Base-by-base conservation (phyloP, 2,329 filamentous ascomycete genomes). In the Cladosporium halotolerans region DNA sequence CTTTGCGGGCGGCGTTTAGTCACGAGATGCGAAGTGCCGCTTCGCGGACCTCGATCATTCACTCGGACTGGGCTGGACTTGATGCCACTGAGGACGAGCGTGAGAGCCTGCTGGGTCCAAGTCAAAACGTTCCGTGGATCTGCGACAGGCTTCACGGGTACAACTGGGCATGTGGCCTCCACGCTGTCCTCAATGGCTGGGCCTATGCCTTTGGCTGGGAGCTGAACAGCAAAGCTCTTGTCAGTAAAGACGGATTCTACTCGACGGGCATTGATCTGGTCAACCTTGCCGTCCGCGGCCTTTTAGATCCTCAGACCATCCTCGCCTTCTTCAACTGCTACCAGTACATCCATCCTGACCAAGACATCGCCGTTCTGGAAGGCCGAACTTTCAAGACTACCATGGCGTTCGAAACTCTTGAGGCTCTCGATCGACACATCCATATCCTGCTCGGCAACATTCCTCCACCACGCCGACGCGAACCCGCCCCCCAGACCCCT, bases 271-370 rank as follows among this genome's bases (percentile, higher is more conserved):
- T 40, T 11, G 32, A 40, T 11, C 14, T 53, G 42, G 41, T 53
- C 36, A 53, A 53, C 18, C 7, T 42, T 16, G 50, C 34, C 16
- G n/a, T 53, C n/a, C 39, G 32, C 23, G 28, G 28, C 3, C 16
- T 18, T 28, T 19, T 53, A 9, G n/a, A 28, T 13, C 28, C 42
- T 10, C 8, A 32, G 18, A 42, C 16, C 41, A 53, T 53, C 8
- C 16, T 40, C 14, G 36, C 44, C 36, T 53, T 53, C 50, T 47
- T 53, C 41, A 36, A 53, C 9, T 53, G 50, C 43, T 46, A 45
- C 23, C 43, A 41, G 10, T 53, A 53, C 38, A 40, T 42, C 11
- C 7, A 14, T 19, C 23, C 38, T 9, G 50, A 42, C 23, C 32
- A 34, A 9, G 9, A 18, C 40, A 32, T 18, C 14, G 16, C n/a